Conservation (phyloP, 257 asterid genomes). For the Cordia subcordata region DNA sequence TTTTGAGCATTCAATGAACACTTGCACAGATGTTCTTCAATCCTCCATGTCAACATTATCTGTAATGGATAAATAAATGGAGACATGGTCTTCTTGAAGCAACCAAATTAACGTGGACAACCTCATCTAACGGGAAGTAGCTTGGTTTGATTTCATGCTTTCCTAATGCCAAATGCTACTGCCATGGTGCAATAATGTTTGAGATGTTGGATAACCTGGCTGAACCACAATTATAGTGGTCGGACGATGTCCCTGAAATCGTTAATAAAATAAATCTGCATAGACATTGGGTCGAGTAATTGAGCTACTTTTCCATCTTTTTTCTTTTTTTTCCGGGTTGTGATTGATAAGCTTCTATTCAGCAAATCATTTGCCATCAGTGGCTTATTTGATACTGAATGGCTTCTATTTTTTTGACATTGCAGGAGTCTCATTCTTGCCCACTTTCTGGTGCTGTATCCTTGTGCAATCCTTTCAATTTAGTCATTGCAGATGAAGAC, state of each 20-base stretch:
- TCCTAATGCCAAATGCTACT: not conserved
- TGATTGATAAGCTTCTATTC: no score
- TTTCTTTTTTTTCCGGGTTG: no score
- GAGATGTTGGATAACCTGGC: not conserved
- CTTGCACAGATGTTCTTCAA: not conserved
- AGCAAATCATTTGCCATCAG: not conserved
- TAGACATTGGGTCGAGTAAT: no score
- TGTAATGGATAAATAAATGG: no score
- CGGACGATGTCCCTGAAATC: no score
- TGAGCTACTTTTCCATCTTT: no score
- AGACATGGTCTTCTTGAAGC: no score
- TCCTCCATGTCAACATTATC: not conserved
- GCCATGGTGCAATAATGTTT: not conserved
- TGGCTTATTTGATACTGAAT: not conserved
- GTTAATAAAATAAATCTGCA: no score
- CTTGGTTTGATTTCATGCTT: not conserved
- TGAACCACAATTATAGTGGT: no score
- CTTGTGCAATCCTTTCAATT: slow-evolving; percentile 92
- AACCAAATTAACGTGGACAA: no score
- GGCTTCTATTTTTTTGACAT: not conserved
- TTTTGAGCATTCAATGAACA: no score
- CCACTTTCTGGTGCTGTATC: slow-evolving; percentile 92
- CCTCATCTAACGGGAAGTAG: no score
- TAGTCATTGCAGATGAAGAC: slow-evolving; percentile 91
- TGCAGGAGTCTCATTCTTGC: slow-evolving; percentile 80